Percentiles rank a stretch among this genome's conserved stretches.
phyloP scores from a whole-genome alignment of 176 grass and related monocot genomes.

The Miscanthus lutarioriparius region DNA sequence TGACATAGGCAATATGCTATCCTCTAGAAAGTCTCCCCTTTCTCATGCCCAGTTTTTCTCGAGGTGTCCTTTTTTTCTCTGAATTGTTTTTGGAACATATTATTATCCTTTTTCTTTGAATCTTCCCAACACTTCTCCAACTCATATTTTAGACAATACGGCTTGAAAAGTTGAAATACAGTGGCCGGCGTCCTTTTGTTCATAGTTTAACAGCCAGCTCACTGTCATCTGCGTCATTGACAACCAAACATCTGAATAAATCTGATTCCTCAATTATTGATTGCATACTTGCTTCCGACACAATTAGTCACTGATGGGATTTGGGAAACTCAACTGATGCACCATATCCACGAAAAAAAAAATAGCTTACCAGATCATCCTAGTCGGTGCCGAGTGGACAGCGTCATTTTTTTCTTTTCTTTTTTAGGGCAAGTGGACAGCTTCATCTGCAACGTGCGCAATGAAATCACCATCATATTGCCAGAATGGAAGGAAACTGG shows the following conservation, averaged over 20 bases:
- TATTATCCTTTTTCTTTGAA: too few species aligned
- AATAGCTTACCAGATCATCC: not conserved
- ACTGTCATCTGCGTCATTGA: not conserved
- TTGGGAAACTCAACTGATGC: not conserved
- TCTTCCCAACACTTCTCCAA: too few species aligned
- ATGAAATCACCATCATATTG: slow-evolving; percentile 1
- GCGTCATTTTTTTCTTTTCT: not conserved
- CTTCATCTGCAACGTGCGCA: not conserved
- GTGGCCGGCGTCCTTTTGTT: too few species aligned
- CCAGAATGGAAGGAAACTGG: not conserved
- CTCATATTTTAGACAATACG: too few species aligned
- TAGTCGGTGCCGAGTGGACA: not conserved
- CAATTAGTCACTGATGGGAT: not conserved
- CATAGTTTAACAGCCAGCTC: not conserved
- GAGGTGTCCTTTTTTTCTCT: too few species aligned
- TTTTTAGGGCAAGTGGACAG: not conserved
- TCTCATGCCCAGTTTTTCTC: not conserved
- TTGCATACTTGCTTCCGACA: not conserved
- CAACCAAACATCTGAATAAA: not conserved
- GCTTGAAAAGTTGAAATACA: not conserved
- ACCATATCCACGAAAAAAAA: not conserved
- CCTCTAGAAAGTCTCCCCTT: not conserved
- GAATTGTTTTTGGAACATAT: too few species aligned
- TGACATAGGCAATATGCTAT: not conserved
- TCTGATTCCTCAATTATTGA: not conserved